Evolutionary conservation across 148 eudicot genomes (phyloP), one percentile per base, ranked within the genome.

Genomic region (Rhododendron molle): DNA sequence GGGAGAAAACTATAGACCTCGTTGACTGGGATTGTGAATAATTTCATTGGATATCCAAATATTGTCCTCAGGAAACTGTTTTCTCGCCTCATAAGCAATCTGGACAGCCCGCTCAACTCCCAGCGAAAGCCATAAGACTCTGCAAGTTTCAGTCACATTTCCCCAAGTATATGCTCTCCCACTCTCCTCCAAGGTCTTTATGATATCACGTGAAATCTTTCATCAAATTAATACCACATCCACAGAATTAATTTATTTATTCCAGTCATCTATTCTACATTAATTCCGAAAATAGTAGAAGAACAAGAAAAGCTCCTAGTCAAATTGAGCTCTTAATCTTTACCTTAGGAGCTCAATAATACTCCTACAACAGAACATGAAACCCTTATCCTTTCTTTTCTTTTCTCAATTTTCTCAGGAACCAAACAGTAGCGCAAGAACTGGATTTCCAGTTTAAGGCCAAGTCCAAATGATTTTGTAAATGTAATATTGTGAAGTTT

Each of bases 101-200:
- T 95, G 98, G n/a, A 97, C 95, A 0, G 99, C 98, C 72, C 98
- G 89, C 85, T 97, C 99, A 73, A 97, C 99, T 12, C 99, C 99
- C 98, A 97, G 88, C 98, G 95, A 85, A 95, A 97, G 16, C 98
- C 99, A 87, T 92, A 95, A 4, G 99, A 85, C 87, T 94, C 99
- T 3, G 98, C 99, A 85, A 97, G 93, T 86, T 92, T 94, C 81
- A 0, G 98, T 97, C 80, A 97, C 98, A 56, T 93, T 94, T 73
- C 99, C 99, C 99, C 99, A 95, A 60, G 94, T 94, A 82, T 95
- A 94, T 83, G 90, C 93, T 56, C 90, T 36, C 81, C 18, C 96
- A 32, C 98, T 97, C 86, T 94, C 98, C 92, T 95, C 95, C 91
- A 97, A 87, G 81, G 91, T 95, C 92, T 94, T 92, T 85, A 95